Base-by-base conservation (phyloP, 2,329 filamentous ascomycete genomes). In the Fusarium zealandicum region DNA sequence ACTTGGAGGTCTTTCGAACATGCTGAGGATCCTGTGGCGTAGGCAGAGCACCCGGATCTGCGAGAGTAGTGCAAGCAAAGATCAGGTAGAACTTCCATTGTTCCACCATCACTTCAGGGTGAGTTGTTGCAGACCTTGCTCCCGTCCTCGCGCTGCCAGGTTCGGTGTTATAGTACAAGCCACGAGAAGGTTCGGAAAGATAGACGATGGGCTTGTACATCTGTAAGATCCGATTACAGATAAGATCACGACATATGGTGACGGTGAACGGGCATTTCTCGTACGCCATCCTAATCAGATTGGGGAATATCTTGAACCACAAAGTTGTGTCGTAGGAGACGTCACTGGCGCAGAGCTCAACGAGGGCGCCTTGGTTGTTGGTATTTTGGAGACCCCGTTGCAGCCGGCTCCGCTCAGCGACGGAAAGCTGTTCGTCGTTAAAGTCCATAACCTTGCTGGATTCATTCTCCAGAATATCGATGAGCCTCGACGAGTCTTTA, bases 1-100 rank as follows among this genome's bases (percentile, higher is more conserved):
- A 76, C 61, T 82, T 90, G 2, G 95, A 97, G 3, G 84, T 84
- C 71, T 96, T 96, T 36, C 93, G 85, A 5, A 85, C 82, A 72
- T 98, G 93, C 60, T 96, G 89, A 2, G 78, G 78, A 25, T 87
- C 79, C 49, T 86, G 84, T 4, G 73, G 61, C 1, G 70, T 60
- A 14, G 69, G 70, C 17, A 81, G 80, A 50, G 80, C 85, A 9
- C 92, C 92, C 9, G 91, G 84, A 63, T 95, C 95, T 31, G 90
- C 93, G 51, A 99, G 80, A 0, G 95, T 98, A 9, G 93, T 96
- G 74, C 96, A 99, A 9, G 93, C 95, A 76, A 99, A 97, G 49
- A 97, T 93, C 20, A 99, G 81, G 72, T 98, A 98, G 2, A 98
- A 79, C 74, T 97, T 98, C 93, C 93, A 99, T 71, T 99, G 95